Percentiles rank a stretch among this genome's conserved stretches.
Evolutionary conservation across 495 filamentous ascomycete genomes (phyloP).

Genomic region (Penicillium goetzii): DNA sequence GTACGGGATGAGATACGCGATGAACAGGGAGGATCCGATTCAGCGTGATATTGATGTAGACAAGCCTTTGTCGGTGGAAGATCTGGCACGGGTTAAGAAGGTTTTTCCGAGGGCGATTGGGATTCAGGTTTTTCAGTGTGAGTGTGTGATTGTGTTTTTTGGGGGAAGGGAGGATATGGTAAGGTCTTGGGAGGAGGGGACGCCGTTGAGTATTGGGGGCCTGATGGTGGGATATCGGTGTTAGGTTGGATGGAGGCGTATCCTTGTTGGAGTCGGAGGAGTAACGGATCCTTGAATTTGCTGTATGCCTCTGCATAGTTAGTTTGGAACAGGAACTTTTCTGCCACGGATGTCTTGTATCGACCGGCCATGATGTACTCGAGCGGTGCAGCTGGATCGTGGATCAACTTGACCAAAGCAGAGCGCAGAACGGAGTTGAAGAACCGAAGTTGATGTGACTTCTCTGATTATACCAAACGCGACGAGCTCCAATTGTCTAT

Average conservation of each 20-base stretch:
- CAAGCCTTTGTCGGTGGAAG: not conserved
- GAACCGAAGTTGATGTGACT: not conserved
- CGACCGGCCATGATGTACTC: not conserved
- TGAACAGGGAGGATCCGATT: not conserved
- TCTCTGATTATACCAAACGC: too few relatives aligned
- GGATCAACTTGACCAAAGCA: not conserved
- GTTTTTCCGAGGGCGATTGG: not conserved
- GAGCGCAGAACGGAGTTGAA: not conserved
- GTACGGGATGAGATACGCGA: not conserved
- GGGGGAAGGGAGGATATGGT: conserved; percentile 10
- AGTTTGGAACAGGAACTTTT: too few relatives aligned
- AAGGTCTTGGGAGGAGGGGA: conserved; percentile 5
- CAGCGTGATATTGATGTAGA: conserved; percentile 1
- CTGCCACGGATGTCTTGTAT: not conserved
- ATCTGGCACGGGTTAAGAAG: not conserved
- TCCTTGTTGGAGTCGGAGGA: not conserved
- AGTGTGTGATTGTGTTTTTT: conserved; percentile 9
- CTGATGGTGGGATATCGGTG: conserved; percentile 10
- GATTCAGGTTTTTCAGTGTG: conserved; percentile 6
- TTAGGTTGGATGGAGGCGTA: not conserved
- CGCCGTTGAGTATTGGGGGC: conserved; percentile 2
- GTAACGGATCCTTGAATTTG: not conserved
- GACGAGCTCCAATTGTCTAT: too few relatives aligned
- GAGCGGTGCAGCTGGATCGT: not conserved
- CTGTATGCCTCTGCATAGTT: not conserved